Evolutionary conservation across 306 rosid species (phyloP).

Genomic region (Trichosanthes truncata): DNA sequence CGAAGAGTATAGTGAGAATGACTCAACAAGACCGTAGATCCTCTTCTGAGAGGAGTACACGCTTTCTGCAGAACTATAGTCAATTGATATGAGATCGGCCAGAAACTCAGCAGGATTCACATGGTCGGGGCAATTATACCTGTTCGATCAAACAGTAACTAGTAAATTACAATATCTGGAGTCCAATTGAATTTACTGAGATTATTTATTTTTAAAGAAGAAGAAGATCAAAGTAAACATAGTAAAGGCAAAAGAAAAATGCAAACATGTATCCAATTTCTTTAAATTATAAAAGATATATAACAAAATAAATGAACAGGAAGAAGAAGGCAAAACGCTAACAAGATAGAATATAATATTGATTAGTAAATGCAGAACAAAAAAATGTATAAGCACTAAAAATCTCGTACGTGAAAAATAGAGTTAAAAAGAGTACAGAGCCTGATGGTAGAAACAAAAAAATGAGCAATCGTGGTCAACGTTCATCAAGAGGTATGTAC

Average conservation of each 20-base stretch:
- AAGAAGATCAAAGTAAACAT: not conserved
- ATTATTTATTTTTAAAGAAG: not conserved
- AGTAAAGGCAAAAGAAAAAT: not conserved
- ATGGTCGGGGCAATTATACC: slow-evolving; percentile 78
- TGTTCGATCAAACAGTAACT: slow-evolving; percentile 28
- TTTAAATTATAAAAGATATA: not conserved
- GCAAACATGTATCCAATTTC: not conserved
- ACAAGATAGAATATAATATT: not conserved
- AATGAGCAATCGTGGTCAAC: not conserved
- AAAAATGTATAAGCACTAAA: not conserved
- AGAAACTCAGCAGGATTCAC: slow-evolving; percentile 89
- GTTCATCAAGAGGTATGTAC: not conserved
- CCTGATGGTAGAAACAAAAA: not conserved
- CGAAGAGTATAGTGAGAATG: slow-evolving; percentile 52
- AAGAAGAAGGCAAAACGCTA: not conserved
- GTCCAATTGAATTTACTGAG: not conserved
- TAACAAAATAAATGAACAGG: not conserved
- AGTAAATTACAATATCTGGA: not conserved
- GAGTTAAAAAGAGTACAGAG: not conserved
- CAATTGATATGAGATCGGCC: slow-evolving; percentile 91
- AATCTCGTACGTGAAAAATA: not conserved
- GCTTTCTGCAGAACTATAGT: slow-evolving; percentile 81
- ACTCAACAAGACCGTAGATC: slow-evolving; percentile 70
- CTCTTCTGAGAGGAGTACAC: slow-evolving; percentile 70
- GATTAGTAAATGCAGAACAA: not conserved